Percentiles rank a stretch among this genome's conserved stretches.
phyloP scores from a whole-genome alignment of 2,329 filamentous ascomycete species.

The Colletotrichum eleusines region DNA sequence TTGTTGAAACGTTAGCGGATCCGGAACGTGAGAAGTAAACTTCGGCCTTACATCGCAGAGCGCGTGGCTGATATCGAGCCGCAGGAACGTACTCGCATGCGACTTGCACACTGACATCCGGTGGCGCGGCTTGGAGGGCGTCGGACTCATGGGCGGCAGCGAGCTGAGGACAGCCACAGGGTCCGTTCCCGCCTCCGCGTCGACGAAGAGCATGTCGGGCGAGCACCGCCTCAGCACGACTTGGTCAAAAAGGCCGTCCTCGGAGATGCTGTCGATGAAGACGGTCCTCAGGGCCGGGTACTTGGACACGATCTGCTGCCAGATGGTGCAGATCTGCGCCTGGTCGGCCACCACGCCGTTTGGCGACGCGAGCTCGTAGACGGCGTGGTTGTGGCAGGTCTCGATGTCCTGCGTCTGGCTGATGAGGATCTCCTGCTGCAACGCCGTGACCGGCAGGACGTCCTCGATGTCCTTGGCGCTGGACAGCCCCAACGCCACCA shows the following conservation, averaged over 20 bases:
- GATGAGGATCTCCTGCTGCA: constrained; percentile 63
- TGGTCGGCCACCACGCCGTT: constrained; percentile 56
- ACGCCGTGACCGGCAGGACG: constrained; percentile 60
- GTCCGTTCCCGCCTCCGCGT: constrained; percentile 56
- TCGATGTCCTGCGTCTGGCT: constrained; percentile 57
- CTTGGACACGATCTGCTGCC: constrained; percentile 61
- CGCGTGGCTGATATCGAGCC: constrained; percentile 64
- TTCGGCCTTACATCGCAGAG: constrained; percentile 58
- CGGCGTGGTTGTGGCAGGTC: constrained; percentile 58
- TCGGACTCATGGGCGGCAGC: constrained; percentile 56
- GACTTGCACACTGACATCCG: constrained; percentile 64
- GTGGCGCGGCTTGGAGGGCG: constrained; percentile 59
- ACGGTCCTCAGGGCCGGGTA: constrained; percentile 62
- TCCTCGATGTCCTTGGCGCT: constrained; percentile 61
- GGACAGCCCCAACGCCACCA: constrained; percentile 55
- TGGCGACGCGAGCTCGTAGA: constrained; percentile 60
- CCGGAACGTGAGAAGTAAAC: not conserved
- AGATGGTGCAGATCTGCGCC: constrained; percentile 60
- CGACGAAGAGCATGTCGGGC: constrained; percentile 66
- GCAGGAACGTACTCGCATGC: constrained; percentile 57
- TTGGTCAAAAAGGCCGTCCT: constrained; percentile 63
- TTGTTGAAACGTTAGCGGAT: constrained; percentile 6
- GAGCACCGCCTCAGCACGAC: constrained; percentile 61
- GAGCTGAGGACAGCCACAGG: constrained; percentile 54
- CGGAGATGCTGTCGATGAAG: constrained; percentile 64